Conservation (phyloP, 1,284 basidiomycete genomes). For the Pseudozyma thailandica region DNA sequence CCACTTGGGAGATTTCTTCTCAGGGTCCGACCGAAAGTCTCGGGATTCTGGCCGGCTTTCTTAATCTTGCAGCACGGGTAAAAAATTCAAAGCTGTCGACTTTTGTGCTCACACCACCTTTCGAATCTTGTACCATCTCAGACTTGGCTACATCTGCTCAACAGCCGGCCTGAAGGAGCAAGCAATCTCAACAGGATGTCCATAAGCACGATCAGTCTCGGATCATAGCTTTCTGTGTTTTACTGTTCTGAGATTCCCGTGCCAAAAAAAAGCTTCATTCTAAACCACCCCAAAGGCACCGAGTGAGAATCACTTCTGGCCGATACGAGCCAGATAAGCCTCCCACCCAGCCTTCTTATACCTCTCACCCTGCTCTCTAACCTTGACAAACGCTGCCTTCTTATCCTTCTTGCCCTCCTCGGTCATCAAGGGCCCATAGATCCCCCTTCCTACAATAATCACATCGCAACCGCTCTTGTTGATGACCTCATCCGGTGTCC, state of each 20-base stretch:
- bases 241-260: too few relatives aligned
- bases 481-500: constrained; percentile 88
- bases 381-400: constrained; percentile 71
- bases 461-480: constrained; percentile 89
- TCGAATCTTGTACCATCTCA: background rate
- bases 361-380: constrained; percentile 79
- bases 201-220: too few relatives aligned
- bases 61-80: constrained; percentile 7
- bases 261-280: too few relatives aligned
- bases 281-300: too few relatives aligned
- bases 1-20: constrained; percentile 3
- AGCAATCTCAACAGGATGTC: too few relatives aligned
- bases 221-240: too few relatives aligned
- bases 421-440: constrained; percentile 76
- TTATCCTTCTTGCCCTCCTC: constrained; percentile 70
- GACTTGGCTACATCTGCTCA: background rate
- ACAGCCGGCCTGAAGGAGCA: too few relatives aligned
- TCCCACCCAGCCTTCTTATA: constrained; percentile 90
- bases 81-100: background rate
- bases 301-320: constrained; percentile 21
- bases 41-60: constrained; percentile 6
- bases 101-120: background rate
- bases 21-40: background rate
- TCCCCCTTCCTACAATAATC: constrained; percentile 96
- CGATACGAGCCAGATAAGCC: constrained; percentile 77